Evolutionary conservation across 805 yeast genomes (phyloP), one percentile per base, ranked within the genome.

Genomic region (Candida sithepensis): DNA sequence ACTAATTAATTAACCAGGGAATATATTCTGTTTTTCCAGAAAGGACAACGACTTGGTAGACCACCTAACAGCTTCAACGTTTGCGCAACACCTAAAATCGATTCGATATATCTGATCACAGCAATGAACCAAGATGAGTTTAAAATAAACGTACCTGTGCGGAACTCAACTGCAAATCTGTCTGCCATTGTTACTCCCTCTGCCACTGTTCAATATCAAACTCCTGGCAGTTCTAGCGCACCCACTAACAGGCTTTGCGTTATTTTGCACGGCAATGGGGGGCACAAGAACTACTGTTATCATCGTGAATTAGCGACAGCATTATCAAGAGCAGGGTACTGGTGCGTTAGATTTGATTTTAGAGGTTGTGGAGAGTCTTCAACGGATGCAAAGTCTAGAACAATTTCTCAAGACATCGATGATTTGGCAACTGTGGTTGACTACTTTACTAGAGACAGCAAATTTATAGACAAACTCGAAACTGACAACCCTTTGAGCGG

Each of bases 241-340:
- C 21, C 10, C 19, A 34, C 3, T 34, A 18, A 18, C 38, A 34
- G 18, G 38, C 18, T 34, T 16, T 34, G 38, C 21, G 10, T 90
- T 5, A 60, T 90, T 16, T 54, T 81, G n/a, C 97, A 91, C 63
- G 97, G 97, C 1, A 85, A 79, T 51, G 91, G 83, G 0, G 95
- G 96, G 0, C 95, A 91, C 61, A 79, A 88, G 54, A 79, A 86
- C 68, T 85, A 88, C 61, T 81, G 88, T 49, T 90, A 85, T 64
- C 89, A 85, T 53, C 76, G 78, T 22, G 56, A 67, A 14, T 64
- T 88, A 39, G 91, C 95, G 0, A 75, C 77, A 23, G 67, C 65
- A 22, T 63, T 91, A 46, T 82, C 90, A 0, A 61, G 68, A 2
- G 74, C 75, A 14, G 62, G 76, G 49, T 96, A 95, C 0, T 80